Conservation (phyloP, 2,329 filamentous ascomycete species). For the Ceratocystiopsis minuta region DNA sequence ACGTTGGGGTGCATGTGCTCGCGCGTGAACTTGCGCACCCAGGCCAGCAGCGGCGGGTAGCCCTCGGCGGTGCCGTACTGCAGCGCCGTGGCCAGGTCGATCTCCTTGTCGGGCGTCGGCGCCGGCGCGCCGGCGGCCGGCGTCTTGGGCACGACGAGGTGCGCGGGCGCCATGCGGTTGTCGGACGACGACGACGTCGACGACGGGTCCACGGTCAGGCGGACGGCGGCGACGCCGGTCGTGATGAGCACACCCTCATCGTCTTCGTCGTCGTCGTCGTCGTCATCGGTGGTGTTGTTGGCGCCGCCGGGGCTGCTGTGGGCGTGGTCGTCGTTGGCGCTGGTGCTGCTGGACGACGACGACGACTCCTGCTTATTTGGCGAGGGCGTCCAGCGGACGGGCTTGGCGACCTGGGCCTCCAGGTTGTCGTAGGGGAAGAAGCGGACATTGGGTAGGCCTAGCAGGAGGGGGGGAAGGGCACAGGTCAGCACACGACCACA, state of each 20-base stretch:
- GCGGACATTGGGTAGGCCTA: constrained; percentile 61
- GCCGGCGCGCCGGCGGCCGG: constrained; percentile 31
- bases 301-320: too few relatives aligned
- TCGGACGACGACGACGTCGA: constrained; percentile 4
- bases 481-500: not conserved
- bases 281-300: too few relatives aligned
- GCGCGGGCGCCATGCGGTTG: constrained; percentile 19
- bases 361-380: constrained; percentile 33
- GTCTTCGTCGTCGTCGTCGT: constrained; percentile 15
- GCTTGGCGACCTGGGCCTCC: constrained; percentile 59
- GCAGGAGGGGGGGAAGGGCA: too few relatives aligned
- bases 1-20: constrained; percentile 65
- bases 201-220: constrained; percentile 5
- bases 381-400: constrained; percentile 55
- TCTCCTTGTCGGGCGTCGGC: constrained; percentile 32
- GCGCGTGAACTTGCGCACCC: constrained; percentile 60
- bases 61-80: constrained; percentile 77
- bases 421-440: constrained; percentile 88
- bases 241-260: constrained; percentile 18
- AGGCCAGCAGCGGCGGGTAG: constrained; percentile 60
- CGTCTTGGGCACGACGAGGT: constrained; percentile 56
- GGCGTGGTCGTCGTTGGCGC: too few relatives aligned
- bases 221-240: constrained; percentile 17
- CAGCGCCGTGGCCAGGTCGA: constrained; percentile 65
- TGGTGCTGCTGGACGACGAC: too few relatives aligned